Evolutionary conservation across 2,329 filamentous ascomycete genomes (phyloP), one percentile per base, ranked within the genome.

Genomic region (Cordyceps tenuipes): DNA sequence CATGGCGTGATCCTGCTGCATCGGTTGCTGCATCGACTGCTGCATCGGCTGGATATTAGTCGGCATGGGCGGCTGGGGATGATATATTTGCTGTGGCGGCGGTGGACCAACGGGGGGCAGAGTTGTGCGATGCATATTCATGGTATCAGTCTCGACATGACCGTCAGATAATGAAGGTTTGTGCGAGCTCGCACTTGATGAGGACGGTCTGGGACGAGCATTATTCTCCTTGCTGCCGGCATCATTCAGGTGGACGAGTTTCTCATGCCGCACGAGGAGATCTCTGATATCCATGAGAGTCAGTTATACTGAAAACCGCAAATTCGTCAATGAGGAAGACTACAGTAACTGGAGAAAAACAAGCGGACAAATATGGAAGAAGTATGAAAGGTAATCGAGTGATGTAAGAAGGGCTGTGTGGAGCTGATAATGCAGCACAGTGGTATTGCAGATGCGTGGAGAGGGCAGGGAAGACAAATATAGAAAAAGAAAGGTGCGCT

Each of bases 231-330:
- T 36, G 34, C 10, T 83, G 70, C 73, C 79, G 64, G 77, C 79
- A 70, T 84, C 81, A 72, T 82, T 84, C 68, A 84, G 77, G 69
- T 86, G 83, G 66, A 84, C 82, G 65, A 85, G 80, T 72, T 85
- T 85, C 73, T 85, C 81, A 72, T 86, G 83, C 64, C 83, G 78
- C 63, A 84, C 81, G 65, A 86, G 77, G 62, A 86, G 78, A 70
- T 85, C 83, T 65, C 82, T 85, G 74, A 82, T 83, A 73, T 84
- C 77, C 81, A 83, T 84, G 75, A 81, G 80, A 83, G 80, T 73
- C 59, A 61, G 59, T 34, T 26, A 74, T 74, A 66, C 26, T 53
- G 23, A n/a, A 47, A n/a, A 15, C n/a, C 12, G 29, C 54, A 50
- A 50, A 36, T 13, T 51, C n/a, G 58, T 60, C 56, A 60, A 62